Percentiles rank a stretch among this genome's conserved stretches.
phyloP scores from a whole-genome alignment of 768 basidiomycete genomes.

The Mycena vitilis region DNA sequence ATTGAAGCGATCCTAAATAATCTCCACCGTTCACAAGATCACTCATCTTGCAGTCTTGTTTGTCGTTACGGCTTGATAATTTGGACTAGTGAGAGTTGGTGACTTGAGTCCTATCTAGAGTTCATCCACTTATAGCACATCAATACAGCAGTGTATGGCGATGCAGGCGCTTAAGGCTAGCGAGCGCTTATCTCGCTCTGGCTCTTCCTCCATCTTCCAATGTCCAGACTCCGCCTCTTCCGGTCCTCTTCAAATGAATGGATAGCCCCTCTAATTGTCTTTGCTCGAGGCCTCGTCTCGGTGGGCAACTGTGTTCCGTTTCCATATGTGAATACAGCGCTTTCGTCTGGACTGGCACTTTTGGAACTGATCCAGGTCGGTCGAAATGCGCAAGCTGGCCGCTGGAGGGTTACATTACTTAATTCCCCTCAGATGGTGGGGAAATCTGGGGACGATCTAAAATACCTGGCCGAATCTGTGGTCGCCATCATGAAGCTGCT shows the following conservation, averaged over 20 bases:
- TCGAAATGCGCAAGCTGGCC: not conserved
- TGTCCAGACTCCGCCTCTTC: slow-evolving; percentile 1
- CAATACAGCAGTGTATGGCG: no score
- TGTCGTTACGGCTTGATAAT: no score
- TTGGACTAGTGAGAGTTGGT: no score
- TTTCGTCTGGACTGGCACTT: not conserved
- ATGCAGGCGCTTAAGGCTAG: no score
- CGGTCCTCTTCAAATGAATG: slow-evolving; percentile 1
- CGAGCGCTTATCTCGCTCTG: no score
- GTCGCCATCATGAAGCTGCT: not conserved
- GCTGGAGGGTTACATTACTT: no score
- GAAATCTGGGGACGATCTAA: not conserved
- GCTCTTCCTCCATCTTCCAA: not conserved
- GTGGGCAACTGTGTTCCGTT: slow-evolving; percentile 7
- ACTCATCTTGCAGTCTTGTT: no score
- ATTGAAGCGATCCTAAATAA: no score
- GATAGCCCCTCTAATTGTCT: slow-evolving; percentile 3
- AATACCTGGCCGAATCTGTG: not conserved
- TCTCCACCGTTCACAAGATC: no score
- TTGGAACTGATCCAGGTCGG: slow-evolving; percentile 18
- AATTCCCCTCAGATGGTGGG: not conserved
- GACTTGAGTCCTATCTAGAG: no score
- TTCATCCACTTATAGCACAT: no score
- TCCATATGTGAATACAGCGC: slow-evolving; percentile 4
- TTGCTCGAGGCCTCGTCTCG: not conserved